Base-by-base conservation (phyloP, 495 filamentous ascomycete species). In the Parathielavia appendiculata region DNA sequence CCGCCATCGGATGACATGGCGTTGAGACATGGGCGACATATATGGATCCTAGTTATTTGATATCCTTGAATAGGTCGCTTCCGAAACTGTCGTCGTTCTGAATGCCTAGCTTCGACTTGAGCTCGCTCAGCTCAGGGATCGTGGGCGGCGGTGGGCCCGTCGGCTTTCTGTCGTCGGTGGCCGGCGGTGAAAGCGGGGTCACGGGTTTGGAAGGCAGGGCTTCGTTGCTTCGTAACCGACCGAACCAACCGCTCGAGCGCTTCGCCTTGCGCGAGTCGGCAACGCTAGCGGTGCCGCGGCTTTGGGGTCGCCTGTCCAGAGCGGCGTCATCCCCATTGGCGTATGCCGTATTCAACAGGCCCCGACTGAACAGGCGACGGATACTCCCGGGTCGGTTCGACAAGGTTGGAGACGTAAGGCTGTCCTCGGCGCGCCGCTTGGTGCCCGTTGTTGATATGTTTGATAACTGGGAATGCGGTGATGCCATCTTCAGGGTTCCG, bases 11-110 rank as follows among this genome's bases (percentile, higher is more conserved):
- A 20, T 53, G 12, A 43, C 10, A 49, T 22, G 2, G 36, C 35
- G 35, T 45, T 30, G 17, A n/a, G 53, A 17, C 16, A 14, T n/a
- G 34, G 26, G 9, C 16, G 16, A 11, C 16, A 17, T 26, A n/a
- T 0, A 17, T 11, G 19, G 12, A 20, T 23, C 22, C n/a, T 11
- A n/a, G 38, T 66, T 51, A 74, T 53, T 75, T 73, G 68, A 86
- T 84, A 54, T 80, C 66, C 66, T 83, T 84, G 67, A 86, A 86
- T 59, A 86, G 67, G 39, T 84, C 81, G 50, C 70, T 75, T 35
- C 81, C 81, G 57, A 86, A 69, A 20, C 65, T 65, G 10, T 56
- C 65, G 30, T 73, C 72, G 43, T 73, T 68, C 50, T 69, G 65
- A 45, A 66, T 59, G 14, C 69, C 64, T 44, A 76, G 63, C 62